Evolutionary conservation across 2,329 filamentous ascomycete genomes (phyloP).

Genomic region (Fusarium nurragi): DNA sequence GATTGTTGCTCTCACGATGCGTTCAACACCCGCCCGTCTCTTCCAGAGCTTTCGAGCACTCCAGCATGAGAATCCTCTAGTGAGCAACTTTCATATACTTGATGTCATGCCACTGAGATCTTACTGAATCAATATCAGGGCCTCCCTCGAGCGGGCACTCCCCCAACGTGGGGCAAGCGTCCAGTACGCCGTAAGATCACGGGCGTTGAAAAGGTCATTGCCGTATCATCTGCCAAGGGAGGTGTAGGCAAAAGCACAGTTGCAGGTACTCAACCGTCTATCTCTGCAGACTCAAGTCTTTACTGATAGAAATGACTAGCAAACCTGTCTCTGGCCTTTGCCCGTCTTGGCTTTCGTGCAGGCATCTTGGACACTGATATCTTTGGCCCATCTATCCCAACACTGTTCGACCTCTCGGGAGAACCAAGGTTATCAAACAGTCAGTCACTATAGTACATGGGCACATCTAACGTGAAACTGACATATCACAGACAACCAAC

Average conservation of each 20-base stretch:
- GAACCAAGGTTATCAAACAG: constrained; percentile 80
- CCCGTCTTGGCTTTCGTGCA: constrained; percentile 79
- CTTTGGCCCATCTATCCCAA: constrained; percentile 95
- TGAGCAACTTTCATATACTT: constrained; percentile 47
- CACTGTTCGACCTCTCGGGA: constrained; percentile 81
- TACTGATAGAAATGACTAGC: constrained; percentile 51
- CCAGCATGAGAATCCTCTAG: constrained; percentile 87
- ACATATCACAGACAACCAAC: constrained; percentile 70
- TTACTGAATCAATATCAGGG: constrained; percentile 64
- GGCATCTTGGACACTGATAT: constrained; percentile 97
- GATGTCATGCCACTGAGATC: not conserved
- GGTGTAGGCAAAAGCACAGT: constrained; percentile 98
- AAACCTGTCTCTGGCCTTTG: constrained; percentile 89
- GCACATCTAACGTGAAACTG: not conserved
- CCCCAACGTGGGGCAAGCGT: constrained; percentile 70
- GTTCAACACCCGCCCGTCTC: constrained; percentile 49
- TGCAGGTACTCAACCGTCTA: constrained; percentile 64
- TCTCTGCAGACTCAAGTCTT: not conserved
- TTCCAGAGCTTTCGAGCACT: constrained; percentile 48
- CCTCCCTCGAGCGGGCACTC: constrained; percentile 77
- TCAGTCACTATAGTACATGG: constrained; percentile 52
- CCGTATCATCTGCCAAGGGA: constrained; percentile 96
- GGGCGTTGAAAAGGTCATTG: constrained; percentile 89
- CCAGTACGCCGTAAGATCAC: constrained; percentile 83
- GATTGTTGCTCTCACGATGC: constrained; percentile 47